Conservation (phyloP, 2,329 filamentous ascomycete genomes). For the Trichoderma oligosporum region DNA sequence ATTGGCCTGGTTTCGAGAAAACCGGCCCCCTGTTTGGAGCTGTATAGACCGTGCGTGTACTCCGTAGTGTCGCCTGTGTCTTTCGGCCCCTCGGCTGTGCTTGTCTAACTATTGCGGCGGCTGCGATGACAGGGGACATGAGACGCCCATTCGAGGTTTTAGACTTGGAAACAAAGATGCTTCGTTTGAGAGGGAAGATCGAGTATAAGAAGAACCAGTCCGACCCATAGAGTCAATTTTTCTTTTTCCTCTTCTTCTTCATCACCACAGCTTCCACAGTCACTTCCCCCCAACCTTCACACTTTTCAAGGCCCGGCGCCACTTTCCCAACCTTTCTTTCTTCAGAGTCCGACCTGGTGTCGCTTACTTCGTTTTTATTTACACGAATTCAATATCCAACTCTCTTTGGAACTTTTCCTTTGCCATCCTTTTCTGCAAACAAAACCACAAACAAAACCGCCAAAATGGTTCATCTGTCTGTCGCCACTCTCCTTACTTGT, state of each 20-base stretch:
- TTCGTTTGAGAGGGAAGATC: not conserved
- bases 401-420: conserved; percentile 17
- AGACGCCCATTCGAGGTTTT: conserved; percentile 1
- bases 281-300: conserved; percentile 3
- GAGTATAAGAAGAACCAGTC: conserved; percentile 12
- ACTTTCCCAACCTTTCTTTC: conserved; percentile 17
- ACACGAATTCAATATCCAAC: conserved; percentile 8
- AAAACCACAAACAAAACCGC: conserved; percentile 20
- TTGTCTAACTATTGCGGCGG: not conserved
- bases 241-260: conserved; percentile 4
- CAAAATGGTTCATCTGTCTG: conserved; percentile 28
- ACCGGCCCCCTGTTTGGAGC: not conserved
- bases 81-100: conserved; percentile 8
- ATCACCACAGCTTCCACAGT: conserved; percentile 14
- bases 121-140: not conserved
- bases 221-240: not conserved
- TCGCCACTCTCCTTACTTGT: conserved; percentile 27
- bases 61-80: not conserved
- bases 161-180: not conserved
- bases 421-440: conserved; percentile 3
- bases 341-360: conserved; percentile 22
- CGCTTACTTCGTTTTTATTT: conserved; percentile 16
- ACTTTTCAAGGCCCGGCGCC: conserved; percentile 18
- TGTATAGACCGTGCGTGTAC: not conserved
- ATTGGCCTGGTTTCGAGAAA: conserved; percentile 5